Evolutionary conservation across 225 moss, liverwort and hornwort genomes (phyloP), one percentile per base, ranked within the genome.

Genomic region (Marchantia paleacea): DNA sequence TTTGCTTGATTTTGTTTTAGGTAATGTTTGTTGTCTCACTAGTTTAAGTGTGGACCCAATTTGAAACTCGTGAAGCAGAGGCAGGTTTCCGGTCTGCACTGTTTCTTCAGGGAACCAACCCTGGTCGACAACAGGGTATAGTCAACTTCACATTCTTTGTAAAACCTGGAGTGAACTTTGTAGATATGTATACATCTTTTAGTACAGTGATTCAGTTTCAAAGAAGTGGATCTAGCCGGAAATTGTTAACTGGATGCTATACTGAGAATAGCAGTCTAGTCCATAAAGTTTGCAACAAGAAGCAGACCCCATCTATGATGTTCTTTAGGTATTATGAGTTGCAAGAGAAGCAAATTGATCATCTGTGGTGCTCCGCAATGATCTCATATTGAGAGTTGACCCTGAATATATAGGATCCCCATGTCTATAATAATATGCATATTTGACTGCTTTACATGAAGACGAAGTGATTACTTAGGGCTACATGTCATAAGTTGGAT

Each of bases 161-260:
- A 58, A 79, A 53, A 22, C 80, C 28, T 39, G 20, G 51, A 77
- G 72, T 72, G 51, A 67, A 53, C 66, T 77, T 60, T 86, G 82
- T 86, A 86, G 72, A 86, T 80, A 86, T 86, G 82, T 82, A 77
- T 50, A 73, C 76, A 67, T 67, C 69, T 16, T 72, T 62, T 80
- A 78, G 73, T 18, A 60, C 18, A 73, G 30, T 31, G 80, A 66
- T 50, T 28, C 28, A 79, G 58, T 75, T 76, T 75, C 54, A 51
- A 54, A 22, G 19, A 55, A 76, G 52, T 74, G 63, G 63, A 53
- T 79, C 9, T 29, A 79, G 69, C 30, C 28, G 31, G 39, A 79
- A 19, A 69, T 51, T 78, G 60, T 76, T 76, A 47, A 76, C 61
- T 76, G 61, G 76, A 76, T 76, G 62, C 76, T 52, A 73, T 54